Conservation (phyloP, 768 basidiomycete genomes). For the Calocybe gangraenosa region DNA sequence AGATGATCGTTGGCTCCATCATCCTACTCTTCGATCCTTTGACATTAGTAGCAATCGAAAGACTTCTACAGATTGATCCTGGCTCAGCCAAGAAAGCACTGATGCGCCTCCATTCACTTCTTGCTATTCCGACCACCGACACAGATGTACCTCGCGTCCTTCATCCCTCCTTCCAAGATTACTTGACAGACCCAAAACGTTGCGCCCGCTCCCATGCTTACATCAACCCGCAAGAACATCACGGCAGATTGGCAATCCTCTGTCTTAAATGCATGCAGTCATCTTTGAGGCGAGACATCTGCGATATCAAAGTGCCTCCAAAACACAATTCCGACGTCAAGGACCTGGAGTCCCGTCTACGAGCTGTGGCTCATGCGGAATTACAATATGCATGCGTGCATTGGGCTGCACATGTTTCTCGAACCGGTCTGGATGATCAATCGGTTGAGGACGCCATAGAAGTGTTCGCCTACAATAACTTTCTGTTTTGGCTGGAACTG, state of each 20-base stretch:
- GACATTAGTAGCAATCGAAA: slow-evolving; percentile 1
- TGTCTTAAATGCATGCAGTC: slow-evolving; percentile 6
- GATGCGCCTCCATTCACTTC: slow-evolving; percentile 6
- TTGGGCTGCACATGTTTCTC: slow-evolving; percentile 8
- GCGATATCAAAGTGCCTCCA: slow-evolving; percentile 1
- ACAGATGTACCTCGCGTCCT: slow-evolving; percentile 2
- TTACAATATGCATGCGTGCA: slow-evolving; percentile 6
- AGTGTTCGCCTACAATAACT: slow-evolving; percentile 2
- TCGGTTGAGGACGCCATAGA: background rate
- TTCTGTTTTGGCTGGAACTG: slow-evolving; percentile 8
- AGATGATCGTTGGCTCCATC: slow-evolving; percentile 4
- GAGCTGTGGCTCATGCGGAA: background rate
- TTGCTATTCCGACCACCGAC: slow-evolving; percentile 3
- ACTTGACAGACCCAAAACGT: slow-evolving; percentile 4
- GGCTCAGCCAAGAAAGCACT: slow-evolving; percentile 3
- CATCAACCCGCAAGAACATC: slow-evolving; percentile 3
- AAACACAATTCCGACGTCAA: background rate
- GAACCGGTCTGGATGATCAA: background rate
- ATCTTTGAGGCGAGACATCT: slow-evolving; percentile 7
- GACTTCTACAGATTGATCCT: slow-evolving; percentile 2
- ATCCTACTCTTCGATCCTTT: slow-evolving; percentile 6
- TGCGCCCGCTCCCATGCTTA: slow-evolving; percentile 1
- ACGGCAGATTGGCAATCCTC: background rate
- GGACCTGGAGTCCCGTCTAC: background rate
- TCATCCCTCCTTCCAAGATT: slow-evolving; percentile 13